Base-by-base conservation (phyloP, 2,329 filamentous ascomycete genomes). In the Hypomyces rosellus region DNA sequence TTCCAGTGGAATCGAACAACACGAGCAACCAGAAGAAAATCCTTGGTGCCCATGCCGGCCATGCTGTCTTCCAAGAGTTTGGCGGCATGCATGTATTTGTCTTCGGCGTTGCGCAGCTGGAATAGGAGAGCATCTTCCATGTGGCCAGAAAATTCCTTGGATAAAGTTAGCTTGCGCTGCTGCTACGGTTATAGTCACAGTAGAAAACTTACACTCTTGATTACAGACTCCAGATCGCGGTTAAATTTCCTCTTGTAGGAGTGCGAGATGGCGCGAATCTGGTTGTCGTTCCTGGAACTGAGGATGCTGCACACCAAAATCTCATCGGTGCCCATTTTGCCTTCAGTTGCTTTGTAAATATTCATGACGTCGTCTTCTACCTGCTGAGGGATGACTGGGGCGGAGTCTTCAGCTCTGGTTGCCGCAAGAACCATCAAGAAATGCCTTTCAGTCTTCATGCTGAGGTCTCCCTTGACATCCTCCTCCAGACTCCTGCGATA, bases 1-100 rank as follows among this genome's bases (percentile, higher is more conserved):
- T 96, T 82, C 92, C 92, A 97, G 68, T 97, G 92, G 45, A 81
- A 76, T 18, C 88, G 78, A 1, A 96, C 81, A 4, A 93, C 77
- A n/a, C 90, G 78, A 25, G 84, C 78, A 14, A 95, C 80, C 3
- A 97, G 77, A 8, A 91, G 74, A 33, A 83, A 73, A 55, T 99
- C 91, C 67, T 93, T 92, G 11, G 93, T 97, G 2, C 92, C 92
- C 56, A 86, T 61, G 0, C 92, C 93, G 1, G 81, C 78, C 92
- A 97, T 97, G 14, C 86, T 77, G 13, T 88, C 86, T 64, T 96
- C 90, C n/a, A 97, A 76, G 4, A 89, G 74, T 18, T 78, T 72
- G 1, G 91, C 93, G 60, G 95, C 91, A 57, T 89, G 85, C 76
- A 88, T 86, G 52, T 88, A 89, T 57, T 86, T 88, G 68, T 96